Conservation (phyloP, 352 stramenopile species). For the Globisporangium paroecandrum region DNA sequence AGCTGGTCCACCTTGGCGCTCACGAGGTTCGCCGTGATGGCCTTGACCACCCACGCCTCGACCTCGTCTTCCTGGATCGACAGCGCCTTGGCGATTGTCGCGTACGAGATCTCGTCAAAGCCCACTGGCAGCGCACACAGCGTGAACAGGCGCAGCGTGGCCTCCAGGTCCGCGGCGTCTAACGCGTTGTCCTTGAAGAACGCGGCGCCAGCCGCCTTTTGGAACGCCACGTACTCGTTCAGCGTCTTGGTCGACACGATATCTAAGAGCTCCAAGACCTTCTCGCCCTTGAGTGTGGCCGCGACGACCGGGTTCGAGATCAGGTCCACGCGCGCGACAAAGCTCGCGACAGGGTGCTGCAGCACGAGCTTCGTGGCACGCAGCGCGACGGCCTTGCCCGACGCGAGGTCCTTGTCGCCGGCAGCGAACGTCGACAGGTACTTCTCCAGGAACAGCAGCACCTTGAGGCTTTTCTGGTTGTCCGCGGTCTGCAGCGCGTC, state of each 20-base stretch:
- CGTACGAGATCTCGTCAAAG: slow-evolving; percentile 91
- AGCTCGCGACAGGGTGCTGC: slow-evolving; percentile 87
- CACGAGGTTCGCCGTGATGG: slow-evolving; percentile 89
- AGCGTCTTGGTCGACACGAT: slow-evolving; percentile 92
- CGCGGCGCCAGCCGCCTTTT: slow-evolving; percentile 53
- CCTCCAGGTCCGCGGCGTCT: slow-evolving; percentile 52
- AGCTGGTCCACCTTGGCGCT: slow-evolving; percentile 95
- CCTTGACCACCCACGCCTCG: slow-evolving; percentile 93
- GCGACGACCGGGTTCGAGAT: slow-evolving; percentile 77
- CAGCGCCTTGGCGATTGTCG: slow-evolving; percentile 78
- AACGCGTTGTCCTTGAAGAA: slow-evolving; percentile 65
- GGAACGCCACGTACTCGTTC: slow-evolving; percentile 84
- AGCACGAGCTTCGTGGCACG: slow-evolving; percentile 85
- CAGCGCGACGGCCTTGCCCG: slow-evolving; percentile 71
- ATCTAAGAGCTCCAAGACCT: slow-evolving; percentile 86
- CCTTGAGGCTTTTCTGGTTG: slow-evolving; percentile 42
- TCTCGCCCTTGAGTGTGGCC: slow-evolving; percentile 57
- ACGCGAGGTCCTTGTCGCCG: slow-evolving; percentile 50
- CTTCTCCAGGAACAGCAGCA: slow-evolving; percentile 73
- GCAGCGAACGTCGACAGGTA: slow-evolving; percentile 58
- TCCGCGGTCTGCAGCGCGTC: slow-evolving; percentile 47
- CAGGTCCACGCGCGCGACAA: slow-evolving; percentile 87
- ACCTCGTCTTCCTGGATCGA: slow-evolving; percentile 84
- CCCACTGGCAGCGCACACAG: slow-evolving; percentile 88
- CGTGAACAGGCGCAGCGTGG: slow-evolving; percentile 92